These are phyloP conservation scores for Kwoniella sp. DNA, from an alignment of 768 basidiomycete genomes.

Conservation along the genomic window DNA sequence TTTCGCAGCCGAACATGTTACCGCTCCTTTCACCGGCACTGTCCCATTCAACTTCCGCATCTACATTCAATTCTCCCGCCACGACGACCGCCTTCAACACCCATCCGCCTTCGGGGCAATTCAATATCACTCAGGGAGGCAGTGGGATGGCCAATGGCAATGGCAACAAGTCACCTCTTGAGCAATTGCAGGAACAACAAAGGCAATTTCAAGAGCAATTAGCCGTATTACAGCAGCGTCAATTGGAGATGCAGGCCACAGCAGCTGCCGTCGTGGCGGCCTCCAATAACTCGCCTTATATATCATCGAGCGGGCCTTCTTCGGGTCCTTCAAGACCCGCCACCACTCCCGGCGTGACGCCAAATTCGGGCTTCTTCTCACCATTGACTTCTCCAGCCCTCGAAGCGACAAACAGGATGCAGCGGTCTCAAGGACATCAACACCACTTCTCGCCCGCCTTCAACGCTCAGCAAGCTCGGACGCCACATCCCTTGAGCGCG, in stretches of 20 bases:
- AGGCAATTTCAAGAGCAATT: constrained; percentile 50
- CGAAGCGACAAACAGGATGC: constrained; percentile 36
- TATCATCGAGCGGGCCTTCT: constrained; percentile 55
- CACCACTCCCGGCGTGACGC: constrained; percentile 45
- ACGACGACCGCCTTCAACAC: constrained; percentile 19
- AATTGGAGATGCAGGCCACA: constrained; percentile 46
- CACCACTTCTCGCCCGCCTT: constrained; percentile 29
- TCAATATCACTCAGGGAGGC: constrained; percentile 4
- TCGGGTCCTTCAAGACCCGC: constrained; percentile 52
- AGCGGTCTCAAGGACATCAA: constrained; percentile 18
- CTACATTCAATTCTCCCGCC: constrained; percentile 36
- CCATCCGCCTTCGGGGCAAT: constrained; percentile 8
- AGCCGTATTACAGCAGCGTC: constrained; percentile 41
- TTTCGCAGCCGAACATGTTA: constrained; percentile 52
- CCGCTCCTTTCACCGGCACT: constrained; percentile 58
- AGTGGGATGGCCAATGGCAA: background rate
- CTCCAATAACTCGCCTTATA: constrained; percentile 63
- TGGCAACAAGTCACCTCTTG: constrained; percentile 31
- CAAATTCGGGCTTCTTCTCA: constrained; percentile 55
- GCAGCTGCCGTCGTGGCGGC: constrained; percentile 53
- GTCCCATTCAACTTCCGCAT: constrained; percentile 45
- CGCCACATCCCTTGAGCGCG: constrained; percentile 42
- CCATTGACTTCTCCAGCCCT: constrained; percentile 58
- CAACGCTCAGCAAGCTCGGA: constrained; percentile 20
- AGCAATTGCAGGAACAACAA: constrained; percentile 52